Evolutionary conservation across 2,329 filamentous ascomycete species (phyloP), one percentile per base, ranked within the genome.

Genomic region (Arachnomyces sp.): DNA sequence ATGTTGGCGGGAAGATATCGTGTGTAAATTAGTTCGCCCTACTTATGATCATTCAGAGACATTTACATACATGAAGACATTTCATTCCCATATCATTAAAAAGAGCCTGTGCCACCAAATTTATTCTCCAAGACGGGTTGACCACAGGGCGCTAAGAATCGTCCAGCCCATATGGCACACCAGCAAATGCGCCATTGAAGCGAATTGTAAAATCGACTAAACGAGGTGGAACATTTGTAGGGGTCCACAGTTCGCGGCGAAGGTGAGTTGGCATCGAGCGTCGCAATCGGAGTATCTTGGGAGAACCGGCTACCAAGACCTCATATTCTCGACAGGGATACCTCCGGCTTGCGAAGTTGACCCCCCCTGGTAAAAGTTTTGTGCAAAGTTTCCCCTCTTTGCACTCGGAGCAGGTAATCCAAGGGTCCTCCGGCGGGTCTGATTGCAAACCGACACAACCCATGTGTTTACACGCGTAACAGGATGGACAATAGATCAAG

Each of bases 141-240:
- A n/a, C n/a, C n/a, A n/a, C n/a, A n/a, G n/a, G n/a, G n/a, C n/a
- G n/a, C n/a, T n/a, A n/a, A 63, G 30, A 54, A 48, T 46, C 40
- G 29, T 53, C 47, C 34, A 53, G 35, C 2, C 47, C 52, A 32
- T 52, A 53, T 28, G 49, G 49, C 31, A 55, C 29, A 18, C 51
- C 49, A 9, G 43, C 14, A 38, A 33, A 43, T 25, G 28, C 31
- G 18, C 40, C 40, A 40, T 40, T 40, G 38, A 45, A 43, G 17
- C 40, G 37, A 43, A 45, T 40, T 37, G 40, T 46, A 35, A 48
- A 50, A n/a, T 48, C 20, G 20, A 51, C 45, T 7, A 46, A 45
- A 2, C 3, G 15, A 42, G 48, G 44, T 4, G 42, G 28, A 41
- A 44, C 33, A 36, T 31, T 16, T 28, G 32, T 33, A 31, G 44